Conservation (phyloP, 257 asterid species). For the Nicotiana otophora region DNA sequence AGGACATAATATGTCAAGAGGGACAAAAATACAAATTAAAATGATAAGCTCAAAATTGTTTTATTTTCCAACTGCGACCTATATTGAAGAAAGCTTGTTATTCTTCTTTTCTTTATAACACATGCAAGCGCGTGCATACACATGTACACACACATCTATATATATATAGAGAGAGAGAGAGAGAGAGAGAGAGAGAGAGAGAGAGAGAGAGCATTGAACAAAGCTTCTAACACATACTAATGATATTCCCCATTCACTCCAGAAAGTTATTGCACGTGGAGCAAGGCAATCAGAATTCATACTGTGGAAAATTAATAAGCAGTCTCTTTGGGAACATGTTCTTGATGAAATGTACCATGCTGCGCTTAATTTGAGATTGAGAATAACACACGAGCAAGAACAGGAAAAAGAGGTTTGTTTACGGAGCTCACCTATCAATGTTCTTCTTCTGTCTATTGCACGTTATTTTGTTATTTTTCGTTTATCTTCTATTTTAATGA, state of each 20-base stretch:
- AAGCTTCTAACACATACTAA: background rate
- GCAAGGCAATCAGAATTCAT: conserved; percentile 28
- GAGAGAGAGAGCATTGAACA: background rate
- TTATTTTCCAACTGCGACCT: background rate
- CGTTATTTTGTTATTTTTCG: background rate
- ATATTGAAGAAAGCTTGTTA: background rate
- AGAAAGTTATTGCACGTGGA: conserved; percentile 41
- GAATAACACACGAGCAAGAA: conserved; percentile 59
- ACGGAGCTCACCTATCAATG: background rate
- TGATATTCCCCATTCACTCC: conserved; percentile 15
- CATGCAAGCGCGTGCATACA: background rate
- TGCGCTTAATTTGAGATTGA: conserved; percentile 69
- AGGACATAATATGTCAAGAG: background rate
- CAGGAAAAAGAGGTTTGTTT: conserved; percentile 57
- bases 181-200: too few relatives aligned
- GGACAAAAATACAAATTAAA: background rate
- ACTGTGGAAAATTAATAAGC: conserved; percentile 54
- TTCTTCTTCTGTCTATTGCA: background rate
- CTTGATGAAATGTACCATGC: conserved; percentile 89
- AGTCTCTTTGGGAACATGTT: conserved; percentile 35
- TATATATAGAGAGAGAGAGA: too few relatives aligned
- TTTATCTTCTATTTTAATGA: background rate
- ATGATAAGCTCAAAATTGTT: background rate
- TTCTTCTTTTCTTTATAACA: background rate
- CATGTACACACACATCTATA: background rate